Base-by-base conservation (phyloP, 169 alveolate genomes). In the Plasmodium malariae region DNA sequence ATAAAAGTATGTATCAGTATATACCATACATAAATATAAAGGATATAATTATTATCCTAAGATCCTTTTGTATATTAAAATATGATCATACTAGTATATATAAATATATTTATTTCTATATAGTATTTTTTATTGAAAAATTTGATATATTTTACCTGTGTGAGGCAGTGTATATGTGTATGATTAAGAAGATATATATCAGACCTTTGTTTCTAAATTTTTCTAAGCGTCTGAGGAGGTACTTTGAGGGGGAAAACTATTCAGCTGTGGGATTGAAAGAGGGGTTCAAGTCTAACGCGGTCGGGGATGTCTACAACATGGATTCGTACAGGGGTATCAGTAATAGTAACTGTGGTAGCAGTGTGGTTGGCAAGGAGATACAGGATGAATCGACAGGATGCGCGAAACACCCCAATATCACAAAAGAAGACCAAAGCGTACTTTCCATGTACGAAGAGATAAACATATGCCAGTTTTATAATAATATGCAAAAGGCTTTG, bases 71-170 rank as follows among this genome's bases (percentile, higher is more conserved):
- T 59, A 83, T 83, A 21, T 83, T 83, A 70, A 83, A 83, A 67
- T 83, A 67, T 55, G 91, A 83, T 14, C 91, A 83, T 70, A 21
- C 85, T 1, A 67, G 67, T 51, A 83, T 83, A 49, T 83, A 48
- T 67, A 83, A 83, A 59, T 83, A 83, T 57, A 83, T 83, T 49
- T 83, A 83, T 83, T 83, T 83, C 51, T 83, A 34, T 70, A 70
- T 83, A 19, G 83, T 83, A 11, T 68, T 49, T 40, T 83, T 83
- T 83, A 83, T 83, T 54, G 72, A 83, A 43, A 54, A 83, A 24
- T 83, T 83, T 19, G 83, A 83, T 45, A 65, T 83, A 17, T 21
- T 4, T 19, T 34, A 32, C 21, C 45, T 83, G 40, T 67, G 85
- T 36, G 85, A 83, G 40, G 91, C 83, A 2, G 91, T 83, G 12